These are phyloP conservation scores for Cytospora piceae DNA, from an alignment of 2,329 filamentous ascomycete species.

Conservation along the genomic window DNA sequence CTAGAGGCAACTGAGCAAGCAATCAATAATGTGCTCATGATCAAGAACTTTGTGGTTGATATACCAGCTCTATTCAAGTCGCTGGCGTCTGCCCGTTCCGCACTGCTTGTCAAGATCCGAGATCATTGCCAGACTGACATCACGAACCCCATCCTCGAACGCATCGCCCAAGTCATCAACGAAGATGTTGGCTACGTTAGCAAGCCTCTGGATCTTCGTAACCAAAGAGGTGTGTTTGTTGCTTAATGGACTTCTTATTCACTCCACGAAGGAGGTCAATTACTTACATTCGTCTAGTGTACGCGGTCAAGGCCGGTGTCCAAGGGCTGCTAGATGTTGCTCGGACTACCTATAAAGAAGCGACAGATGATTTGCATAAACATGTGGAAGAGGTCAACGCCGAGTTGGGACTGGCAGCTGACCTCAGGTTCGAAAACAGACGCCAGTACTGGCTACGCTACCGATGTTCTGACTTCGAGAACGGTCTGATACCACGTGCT, in stretches of 20 bases:
- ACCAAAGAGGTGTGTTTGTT: conserved; percentile 63
- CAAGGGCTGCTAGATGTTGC: conserved; percentile 88
- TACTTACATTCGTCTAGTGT: conserved; percentile 33
- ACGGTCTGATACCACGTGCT: conserved; percentile 61
- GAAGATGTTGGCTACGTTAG: conserved; percentile 78
- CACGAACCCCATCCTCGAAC: conserved; percentile 60
- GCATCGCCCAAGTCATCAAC: conserved; percentile 76
- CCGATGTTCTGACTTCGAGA: conserved; percentile 63
- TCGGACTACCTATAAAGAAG: conserved; percentile 86
- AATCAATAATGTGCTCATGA: conserved; percentile 82
- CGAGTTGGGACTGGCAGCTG: conserved; percentile 63
- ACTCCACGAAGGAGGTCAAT: neutral
- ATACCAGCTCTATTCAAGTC: conserved; percentile 71
- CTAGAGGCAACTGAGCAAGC: conserved; percentile 76
- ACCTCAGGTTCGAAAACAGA: conserved; percentile 74
- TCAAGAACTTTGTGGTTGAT: conserved; percentile 78
- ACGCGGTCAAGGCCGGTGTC: conserved; percentile 65
- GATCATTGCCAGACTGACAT: conserved; percentile 69
- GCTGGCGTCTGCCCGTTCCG: conserved; percentile 64
- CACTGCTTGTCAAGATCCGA: conserved; percentile 69
- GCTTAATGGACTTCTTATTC: neutral
- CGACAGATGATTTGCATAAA: conserved; percentile 67
- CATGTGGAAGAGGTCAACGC: conserved; percentile 65
- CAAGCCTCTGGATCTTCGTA: conserved; percentile 80
- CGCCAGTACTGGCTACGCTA: conserved; percentile 82